Percentiles rank a stretch among this genome's conserved stretches.
Conservation (phyloP, 164 flowering plant genomes). For the Berberis thunbergii region DNA sequence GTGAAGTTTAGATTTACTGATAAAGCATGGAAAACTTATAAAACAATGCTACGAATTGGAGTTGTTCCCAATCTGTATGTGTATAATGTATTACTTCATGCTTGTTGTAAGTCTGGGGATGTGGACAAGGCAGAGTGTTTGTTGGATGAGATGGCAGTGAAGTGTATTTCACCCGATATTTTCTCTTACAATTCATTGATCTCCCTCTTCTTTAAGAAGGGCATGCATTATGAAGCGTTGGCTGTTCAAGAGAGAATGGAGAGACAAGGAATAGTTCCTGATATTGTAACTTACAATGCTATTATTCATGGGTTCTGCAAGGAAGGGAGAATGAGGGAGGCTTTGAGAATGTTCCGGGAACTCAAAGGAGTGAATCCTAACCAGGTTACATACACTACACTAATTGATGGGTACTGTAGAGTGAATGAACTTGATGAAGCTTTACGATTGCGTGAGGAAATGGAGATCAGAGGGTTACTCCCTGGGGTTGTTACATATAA, state of each 20-base stretch:
- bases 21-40: constrained; percentile 61
- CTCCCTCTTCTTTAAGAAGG: constrained; percentile 64
- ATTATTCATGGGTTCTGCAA: constrained; percentile 67
- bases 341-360: constrained; percentile 57
- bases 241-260: constrained; percentile 70
- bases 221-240: constrained; percentile 89
- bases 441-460: constrained; percentile 41
- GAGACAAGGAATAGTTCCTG: constrained; percentile 53
- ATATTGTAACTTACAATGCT: constrained; percentile 79
- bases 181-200: constrained; percentile 77
- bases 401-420: constrained; percentile 87
- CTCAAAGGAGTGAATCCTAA: constrained; percentile 63
- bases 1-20: constrained; percentile 57
- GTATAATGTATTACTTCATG: constrained; percentile 84
- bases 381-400: constrained; percentile 74
- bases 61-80: constrained; percentile 59
- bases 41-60: constrained; percentile 53
- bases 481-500: constrained; percentile 73
- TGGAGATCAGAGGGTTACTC: constrained; percentile 59
- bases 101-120: constrained; percentile 71
- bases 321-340: constrained; percentile 90
- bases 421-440: constrained; percentile 60
- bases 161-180: constrained; percentile 46
- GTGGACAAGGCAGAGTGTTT: constrained; percentile 56
- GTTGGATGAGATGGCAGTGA: constrained; percentile 60